A percentile compares a stretch with the other conserved stretches of the same genome.
phyloP scores from a whole-genome alignment of 73 alveolate species.

The Paramecium primaurelia region DNA sequence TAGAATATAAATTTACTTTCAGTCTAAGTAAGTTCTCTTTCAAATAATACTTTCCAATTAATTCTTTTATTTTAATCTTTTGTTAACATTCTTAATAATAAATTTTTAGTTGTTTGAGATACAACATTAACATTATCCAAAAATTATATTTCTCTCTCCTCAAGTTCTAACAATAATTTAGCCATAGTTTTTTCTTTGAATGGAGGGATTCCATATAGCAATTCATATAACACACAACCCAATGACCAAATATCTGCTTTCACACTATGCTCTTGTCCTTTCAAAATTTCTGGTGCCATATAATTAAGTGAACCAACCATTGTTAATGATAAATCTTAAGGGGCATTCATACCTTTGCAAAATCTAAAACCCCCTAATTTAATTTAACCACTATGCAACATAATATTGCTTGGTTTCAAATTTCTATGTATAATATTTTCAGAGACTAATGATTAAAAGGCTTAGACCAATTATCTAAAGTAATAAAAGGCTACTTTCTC shows the following conservation, averaged over 20 bases:
- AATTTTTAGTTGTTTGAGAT: constrained; percentile 3
- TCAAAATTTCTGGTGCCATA: constrained; percentile 66
- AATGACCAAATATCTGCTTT: constrained; percentile 67
- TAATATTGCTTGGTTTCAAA: constrained; percentile 49
- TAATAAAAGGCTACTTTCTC: constrained; percentile 44
- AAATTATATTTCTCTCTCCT: constrained; percentile 46
- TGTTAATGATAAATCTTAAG: constrained; percentile 45
- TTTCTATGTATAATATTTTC: constrained; percentile 59
- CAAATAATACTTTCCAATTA: constrained; percentile 47
- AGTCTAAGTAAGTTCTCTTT: neutral
- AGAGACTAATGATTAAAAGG: constrained; percentile 21
- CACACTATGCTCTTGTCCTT: constrained; percentile 50
- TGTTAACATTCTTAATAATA: constrained; percentile 14
- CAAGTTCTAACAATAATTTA: constrained; percentile 31
- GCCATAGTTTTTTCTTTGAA: constrained; percentile 58
- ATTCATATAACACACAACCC: constrained; percentile 60
- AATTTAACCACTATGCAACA: constrained; percentile 33
- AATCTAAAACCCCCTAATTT: constrained; percentile 57
- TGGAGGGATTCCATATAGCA: constrained; percentile 56
- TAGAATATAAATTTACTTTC: neutral
- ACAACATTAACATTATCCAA: constrained; percentile 46
- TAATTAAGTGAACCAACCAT: constrained; percentile 65
- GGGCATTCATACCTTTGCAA: constrained; percentile 42
- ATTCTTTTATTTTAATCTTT: constrained; percentile 56
- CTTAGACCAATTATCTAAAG: constrained; percentile 19